Percentiles rank a stretch among this genome's conserved stretches.
Evolutionary conservation across 2,329 filamentous ascomycete species (phyloP).

Genomic region (Neopestalotiopsis clavispora): DNA sequence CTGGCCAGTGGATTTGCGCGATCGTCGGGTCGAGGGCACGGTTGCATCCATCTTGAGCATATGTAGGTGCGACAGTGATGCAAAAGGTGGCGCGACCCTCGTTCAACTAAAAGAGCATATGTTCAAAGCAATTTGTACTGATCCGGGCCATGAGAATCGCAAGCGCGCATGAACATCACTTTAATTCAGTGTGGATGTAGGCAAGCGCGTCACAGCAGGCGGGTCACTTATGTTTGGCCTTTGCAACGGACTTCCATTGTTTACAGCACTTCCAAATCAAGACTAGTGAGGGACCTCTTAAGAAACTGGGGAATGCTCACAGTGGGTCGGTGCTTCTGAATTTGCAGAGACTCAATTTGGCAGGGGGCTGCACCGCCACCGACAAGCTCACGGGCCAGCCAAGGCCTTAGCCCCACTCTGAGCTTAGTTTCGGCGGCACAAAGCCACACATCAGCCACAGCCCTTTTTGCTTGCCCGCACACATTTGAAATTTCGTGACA

Average conservation of each 20-base stretch:
- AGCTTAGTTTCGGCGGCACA: not conserved
- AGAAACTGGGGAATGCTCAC: not conserved
- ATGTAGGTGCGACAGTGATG: not conserved
- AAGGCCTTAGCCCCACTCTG: not conserved
- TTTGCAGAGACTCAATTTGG: not conserved
- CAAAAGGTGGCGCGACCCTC: not conserved
- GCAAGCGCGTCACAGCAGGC: slow-evolving; percentile 5
- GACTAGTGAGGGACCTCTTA: slow-evolving; percentile 5
- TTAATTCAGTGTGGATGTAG: not conserved
- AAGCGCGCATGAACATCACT: not conserved
- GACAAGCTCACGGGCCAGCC: not conserved
- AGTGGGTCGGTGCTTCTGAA: not conserved
- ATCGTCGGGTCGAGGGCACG: slow-evolving; percentile 59
- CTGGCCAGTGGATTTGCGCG: slow-evolving; percentile 74
- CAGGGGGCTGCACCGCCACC: not conserved
- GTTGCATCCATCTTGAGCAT: slow-evolving; percentile 45
- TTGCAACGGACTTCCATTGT: slow-evolving; percentile 8
- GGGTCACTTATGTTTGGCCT: not conserved
- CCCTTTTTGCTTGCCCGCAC: slow-evolving; percentile 13
- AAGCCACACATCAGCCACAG: slow-evolving; percentile 8
- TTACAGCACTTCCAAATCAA: slow-evolving; percentile 19
- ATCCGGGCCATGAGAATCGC: not conserved
- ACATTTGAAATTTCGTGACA: slow-evolving; percentile 11
- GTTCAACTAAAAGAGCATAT: not conserved
- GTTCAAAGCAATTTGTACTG: not conserved